These are phyloP conservation scores for Xylaria polymorpha DNA, from an alignment of 2,329 filamentous ascomycete species.

Conservation along the genomic window DNA sequence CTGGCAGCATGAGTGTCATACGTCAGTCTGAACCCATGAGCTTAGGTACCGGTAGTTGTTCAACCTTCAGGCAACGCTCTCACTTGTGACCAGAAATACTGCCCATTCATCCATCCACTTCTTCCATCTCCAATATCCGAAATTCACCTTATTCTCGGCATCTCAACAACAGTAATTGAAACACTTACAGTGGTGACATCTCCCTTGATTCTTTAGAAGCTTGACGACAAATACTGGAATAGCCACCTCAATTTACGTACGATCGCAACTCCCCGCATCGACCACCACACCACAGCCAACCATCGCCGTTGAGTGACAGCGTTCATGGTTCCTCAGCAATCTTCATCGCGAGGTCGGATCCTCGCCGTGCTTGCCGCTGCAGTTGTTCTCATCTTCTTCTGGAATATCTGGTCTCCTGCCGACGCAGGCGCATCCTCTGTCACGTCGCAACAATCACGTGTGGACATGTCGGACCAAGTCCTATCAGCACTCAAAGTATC, in stretches of 20 bases:
- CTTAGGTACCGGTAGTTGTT: neutral
- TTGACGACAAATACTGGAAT: neutral
- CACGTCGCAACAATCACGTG: conserved; percentile 18
- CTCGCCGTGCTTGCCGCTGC: conserved; percentile 35
- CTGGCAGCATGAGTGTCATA: conserved; percentile 22
- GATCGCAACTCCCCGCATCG: conserved; percentile 9
- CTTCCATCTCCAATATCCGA: neutral
- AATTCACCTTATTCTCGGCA: neutral
- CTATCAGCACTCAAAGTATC: conserved; percentile 46
- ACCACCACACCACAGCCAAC: conserved; percentile 1
- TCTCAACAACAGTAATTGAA: neutral
- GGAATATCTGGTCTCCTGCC: conserved; percentile 31
- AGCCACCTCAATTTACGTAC: neutral
- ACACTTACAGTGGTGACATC: neutral
- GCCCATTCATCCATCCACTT: neutral
- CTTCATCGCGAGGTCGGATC: conserved; percentile 33
- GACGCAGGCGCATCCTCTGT: conserved; percentile 9
- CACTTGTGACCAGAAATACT: conserved; percentile 10
- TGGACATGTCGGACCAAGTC: conserved; percentile 41
- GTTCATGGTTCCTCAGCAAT: conserved; percentile 37
- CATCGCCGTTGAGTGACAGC: conserved; percentile 2
- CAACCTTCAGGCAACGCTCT: conserved; percentile 11
- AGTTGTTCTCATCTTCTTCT: conserved; percentile 35
- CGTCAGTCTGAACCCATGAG: neutral
- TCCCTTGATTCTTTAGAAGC: neutral